Evolutionary conservation across 108 stramenopile species (phyloP).

Genomic region (Fistulifera pelliculosa): DNA sequence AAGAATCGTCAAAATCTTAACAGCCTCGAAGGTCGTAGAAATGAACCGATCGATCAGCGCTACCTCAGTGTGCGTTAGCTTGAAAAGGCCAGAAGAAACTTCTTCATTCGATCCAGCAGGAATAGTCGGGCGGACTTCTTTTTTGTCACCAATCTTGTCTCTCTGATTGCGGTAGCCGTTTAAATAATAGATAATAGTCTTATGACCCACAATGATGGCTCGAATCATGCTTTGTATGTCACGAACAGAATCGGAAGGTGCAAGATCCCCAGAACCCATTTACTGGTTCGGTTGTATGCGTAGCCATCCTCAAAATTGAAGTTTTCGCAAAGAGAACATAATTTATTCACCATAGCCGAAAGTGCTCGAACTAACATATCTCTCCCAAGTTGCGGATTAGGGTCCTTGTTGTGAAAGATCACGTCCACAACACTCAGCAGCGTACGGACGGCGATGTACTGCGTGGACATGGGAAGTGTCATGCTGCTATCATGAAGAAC

Average conservation of each 20-base stretch:
- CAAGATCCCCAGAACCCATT: slow-evolving; percentile 4
- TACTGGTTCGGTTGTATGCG: neutral
- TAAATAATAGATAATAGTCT: slow-evolving; percentile 91
- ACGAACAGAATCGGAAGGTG: slow-evolving; percentile 21
- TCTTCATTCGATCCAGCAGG: slow-evolving; percentile 45
- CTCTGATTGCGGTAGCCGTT: slow-evolving; percentile 60
- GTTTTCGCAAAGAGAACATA: slow-evolving; percentile 51
- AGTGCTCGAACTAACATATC: slow-evolving; percentile 80
- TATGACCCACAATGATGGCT: slow-evolving; percentile 85
- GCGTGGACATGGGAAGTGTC: slow-evolving; percentile 74
- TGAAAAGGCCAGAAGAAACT: slow-evolving; percentile 35
- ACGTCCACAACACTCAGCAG: slow-evolving; percentile 83
- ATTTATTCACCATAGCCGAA: slow-evolving; percentile 73
- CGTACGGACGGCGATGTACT: slow-evolving; percentile 80
- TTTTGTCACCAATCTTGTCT: slow-evolving; percentile 32
- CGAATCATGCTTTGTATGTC: slow-evolving; percentile 73
- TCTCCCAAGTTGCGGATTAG: slow-evolving; percentile 65
- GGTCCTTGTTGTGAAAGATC: slow-evolving; percentile 72
- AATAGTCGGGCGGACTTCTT: neutral
- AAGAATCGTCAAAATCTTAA: slow-evolving; percentile 41
- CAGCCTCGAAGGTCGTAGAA: slow-evolving; percentile 68
- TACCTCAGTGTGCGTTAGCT: slow-evolving; percentile 68
- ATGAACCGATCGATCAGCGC: slow-evolving; percentile 78
- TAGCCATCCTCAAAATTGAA: slow-evolving; percentile 3
- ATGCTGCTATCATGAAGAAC: slow-evolving; percentile 74